phyloP scores from a whole-genome alignment of 768 basidiomycete species.

The Tylopilus plumbeoviolaceoides region DNA sequence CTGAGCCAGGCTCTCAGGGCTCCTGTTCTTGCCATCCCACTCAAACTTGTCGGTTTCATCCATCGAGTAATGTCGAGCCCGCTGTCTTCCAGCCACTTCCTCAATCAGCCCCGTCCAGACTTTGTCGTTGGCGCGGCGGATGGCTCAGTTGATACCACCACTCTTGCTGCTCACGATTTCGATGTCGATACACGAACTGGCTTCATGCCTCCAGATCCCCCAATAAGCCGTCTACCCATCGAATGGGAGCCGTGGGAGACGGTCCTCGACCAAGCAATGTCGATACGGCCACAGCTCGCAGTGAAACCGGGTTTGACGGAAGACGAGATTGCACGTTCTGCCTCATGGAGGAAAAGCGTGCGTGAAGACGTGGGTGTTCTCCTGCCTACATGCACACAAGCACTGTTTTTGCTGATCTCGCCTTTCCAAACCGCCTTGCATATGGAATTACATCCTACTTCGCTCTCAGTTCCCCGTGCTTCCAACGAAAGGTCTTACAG shows the following conservation, averaged over 20 bases:
- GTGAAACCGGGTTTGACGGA: conserved; percentile 38
- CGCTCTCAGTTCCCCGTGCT: conserved; percentile 51
- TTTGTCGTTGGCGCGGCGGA: conserved; percentile 18
- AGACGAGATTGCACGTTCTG: conserved; percentile 39
- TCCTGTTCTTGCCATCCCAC: background rate
- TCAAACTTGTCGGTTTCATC: background rate
- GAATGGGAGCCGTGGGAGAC: conserved; percentile 75
- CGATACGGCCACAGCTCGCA: conserved; percentile 50
- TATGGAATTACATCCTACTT: background rate
- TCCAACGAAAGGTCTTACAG: conserved; percentile 39
- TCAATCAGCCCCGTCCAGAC: conserved; percentile 34
- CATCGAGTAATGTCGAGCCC: conserved; percentile 9
- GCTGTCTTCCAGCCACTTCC: conserved; percentile 30
- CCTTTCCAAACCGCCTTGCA: background rate
- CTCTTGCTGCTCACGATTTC: conserved; percentile 81
- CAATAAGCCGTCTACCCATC: conserved; percentile 55
- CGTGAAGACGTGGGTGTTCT: conserved; percentile 39
- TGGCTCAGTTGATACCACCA: conserved; percentile 45
- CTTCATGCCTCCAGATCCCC: conserved; percentile 83
- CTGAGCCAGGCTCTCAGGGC: background rate
- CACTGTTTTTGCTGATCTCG: background rate
- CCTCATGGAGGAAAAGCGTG: conserved; percentile 51
- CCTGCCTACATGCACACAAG: background rate
- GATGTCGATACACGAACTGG: conserved; percentile 90
- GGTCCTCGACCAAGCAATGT: conserved; percentile 47